Conservation (phyloP, 2,329 filamentous ascomycete species). For the Calonectria pseudoreteaudii region DNA sequence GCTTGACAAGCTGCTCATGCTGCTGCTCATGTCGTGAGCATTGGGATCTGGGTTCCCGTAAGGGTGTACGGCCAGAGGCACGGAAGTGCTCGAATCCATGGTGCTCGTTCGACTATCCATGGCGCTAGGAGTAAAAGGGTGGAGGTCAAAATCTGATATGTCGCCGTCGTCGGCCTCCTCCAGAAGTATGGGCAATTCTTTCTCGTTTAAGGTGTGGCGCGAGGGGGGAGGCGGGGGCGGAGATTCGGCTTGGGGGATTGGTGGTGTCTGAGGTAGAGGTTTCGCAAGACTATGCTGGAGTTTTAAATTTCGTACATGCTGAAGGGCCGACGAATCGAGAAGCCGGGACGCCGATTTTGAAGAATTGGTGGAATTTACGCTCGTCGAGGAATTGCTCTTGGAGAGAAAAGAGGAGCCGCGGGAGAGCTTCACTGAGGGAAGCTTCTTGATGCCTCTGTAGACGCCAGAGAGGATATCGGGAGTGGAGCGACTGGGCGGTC, state of each 20-base stretch:
- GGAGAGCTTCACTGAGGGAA: constrained; percentile 56
- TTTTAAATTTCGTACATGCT: constrained; percentile 67
- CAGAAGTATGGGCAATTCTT: constrained; percentile 44
- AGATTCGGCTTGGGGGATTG: constrained; percentile 34
- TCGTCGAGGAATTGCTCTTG: constrained; percentile 42
- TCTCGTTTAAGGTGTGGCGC: constrained; percentile 8
- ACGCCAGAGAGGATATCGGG: constrained; percentile 64
- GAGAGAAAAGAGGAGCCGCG: constrained; percentile 59
- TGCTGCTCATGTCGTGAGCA: constrained; percentile 56
- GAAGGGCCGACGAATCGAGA: constrained; percentile 38
- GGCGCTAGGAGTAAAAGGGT: constrained; percentile 20
- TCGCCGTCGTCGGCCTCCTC: constrained; percentile 34
- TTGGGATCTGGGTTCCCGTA: constrained; percentile 50
- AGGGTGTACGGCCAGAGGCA: constrained; percentile 49
- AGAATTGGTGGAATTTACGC: constrained; percentile 30
- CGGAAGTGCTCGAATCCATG: constrained; percentile 60
- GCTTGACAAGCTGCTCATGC: constrained; percentile 60
- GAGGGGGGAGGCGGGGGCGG: constrained; percentile 41
- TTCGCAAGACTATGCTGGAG: constrained; percentile 69
- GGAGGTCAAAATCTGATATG: constrained; percentile 45
- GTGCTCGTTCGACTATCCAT: constrained; percentile 58
- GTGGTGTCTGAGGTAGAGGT: constrained; percentile 66
- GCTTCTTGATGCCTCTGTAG: constrained; percentile 64
- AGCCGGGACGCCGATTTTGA: constrained; percentile 30
- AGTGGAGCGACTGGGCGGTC: constrained; percentile 47